Percentiles rank a stretch among this genome's conserved stretches.
phyloP scores from a whole-genome alignment of 1,139 yeast genomes.

The Zygoascus sp. region DNA sequence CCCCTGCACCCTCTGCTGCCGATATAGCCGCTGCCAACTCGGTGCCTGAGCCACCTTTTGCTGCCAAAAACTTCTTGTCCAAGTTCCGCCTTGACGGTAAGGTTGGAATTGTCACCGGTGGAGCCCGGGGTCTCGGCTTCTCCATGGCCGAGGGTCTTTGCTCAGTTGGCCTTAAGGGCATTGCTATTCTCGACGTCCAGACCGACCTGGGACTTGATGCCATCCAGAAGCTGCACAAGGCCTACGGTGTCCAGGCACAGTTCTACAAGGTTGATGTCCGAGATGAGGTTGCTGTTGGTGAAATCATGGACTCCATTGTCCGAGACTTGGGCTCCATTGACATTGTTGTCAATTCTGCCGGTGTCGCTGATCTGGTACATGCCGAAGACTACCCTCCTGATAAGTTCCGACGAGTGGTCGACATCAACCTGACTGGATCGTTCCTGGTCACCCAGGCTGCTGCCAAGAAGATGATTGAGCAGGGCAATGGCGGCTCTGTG shows the following conservation, averaged over 20 bases:
- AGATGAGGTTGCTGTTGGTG: conserved; percentile 50
- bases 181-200: conserved; percentile 45
- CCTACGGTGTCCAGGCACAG: conserved; percentile 56
- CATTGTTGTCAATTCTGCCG: conserved; percentile 67
- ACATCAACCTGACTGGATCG: conserved; percentile 76
- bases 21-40: conserved; percentile 36
- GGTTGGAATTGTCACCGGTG: conserved; percentile 65
- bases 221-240: conserved; percentile 48
- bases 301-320: conserved; percentile 48
- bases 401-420: conserved; percentile 69
- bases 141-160: conserved; percentile 63
- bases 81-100: conserved; percentile 62
- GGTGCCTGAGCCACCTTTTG: conserved; percentile 34
- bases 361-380: conserved; percentile 74
- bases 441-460: conserved; percentile 64
- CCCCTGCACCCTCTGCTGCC: conserved; percentile 38
- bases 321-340: conserved; percentile 61
- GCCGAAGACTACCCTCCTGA: conserved; percentile 77
- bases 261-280: conserved; percentile 66
- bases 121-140: conserved; percentile 64
- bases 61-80: conserved; percentile 36
- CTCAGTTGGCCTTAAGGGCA: conserved; percentile 68
- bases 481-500: conserved; percentile 47
- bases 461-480: conserved; percentile 67
- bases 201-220: conserved; percentile 45